These are phyloP conservation scores for Durotheca rogersii DNA, from an alignment of 495 filamentous ascomycete genomes.

Conservation along the genomic window DNA sequence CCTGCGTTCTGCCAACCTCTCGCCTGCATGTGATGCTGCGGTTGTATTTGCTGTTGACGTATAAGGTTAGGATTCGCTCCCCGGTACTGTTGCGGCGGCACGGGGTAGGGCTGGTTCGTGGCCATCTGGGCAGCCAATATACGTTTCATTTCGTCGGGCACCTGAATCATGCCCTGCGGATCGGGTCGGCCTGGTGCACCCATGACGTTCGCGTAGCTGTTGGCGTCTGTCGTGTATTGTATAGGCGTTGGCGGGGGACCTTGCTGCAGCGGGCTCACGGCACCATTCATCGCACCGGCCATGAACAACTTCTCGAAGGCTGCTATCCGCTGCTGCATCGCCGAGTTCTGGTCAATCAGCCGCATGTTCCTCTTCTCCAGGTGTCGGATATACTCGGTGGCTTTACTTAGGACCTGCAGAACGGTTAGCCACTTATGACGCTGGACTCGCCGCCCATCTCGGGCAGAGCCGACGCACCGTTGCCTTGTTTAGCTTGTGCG, in stretches of 20 bases:
- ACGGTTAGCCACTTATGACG: constrained; percentile 23
- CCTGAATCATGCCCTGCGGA: constrained; percentile 70
- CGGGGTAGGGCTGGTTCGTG: constrained; percentile 47
- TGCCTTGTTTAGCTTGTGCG: constrained; percentile 93
- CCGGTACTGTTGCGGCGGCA: constrained; percentile 42
- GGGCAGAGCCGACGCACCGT: constrained; percentile 55
- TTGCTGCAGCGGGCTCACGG: constrained; percentile 49
- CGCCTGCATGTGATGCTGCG: constrained; percentile 44
- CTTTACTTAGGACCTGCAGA: constrained; percentile 73
- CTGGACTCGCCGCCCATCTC: too few relatives aligned
- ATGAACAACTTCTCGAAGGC: constrained; percentile 69
- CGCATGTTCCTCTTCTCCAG: constrained; percentile 85
- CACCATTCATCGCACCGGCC: constrained; percentile 57
- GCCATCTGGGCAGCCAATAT: constrained; percentile 56
- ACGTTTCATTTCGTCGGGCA: constrained; percentile 75
- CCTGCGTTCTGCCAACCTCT: constrained; percentile 44
- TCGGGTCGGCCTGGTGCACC: constrained; percentile 34
- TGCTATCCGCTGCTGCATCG: constrained; percentile 66
- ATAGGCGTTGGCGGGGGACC: constrained; percentile 44
- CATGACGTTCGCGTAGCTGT: constrained; percentile 39
- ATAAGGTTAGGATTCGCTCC: constrained; percentile 39
- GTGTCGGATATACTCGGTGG: constrained; percentile 93
- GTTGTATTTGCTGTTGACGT: constrained; percentile 51
- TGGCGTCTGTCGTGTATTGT: constrained; percentile 47
- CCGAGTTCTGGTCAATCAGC: constrained; percentile 74